Evolutionary conservation across 805 yeast species (phyloP).

Genomic region (Ogataea pini): DNA sequence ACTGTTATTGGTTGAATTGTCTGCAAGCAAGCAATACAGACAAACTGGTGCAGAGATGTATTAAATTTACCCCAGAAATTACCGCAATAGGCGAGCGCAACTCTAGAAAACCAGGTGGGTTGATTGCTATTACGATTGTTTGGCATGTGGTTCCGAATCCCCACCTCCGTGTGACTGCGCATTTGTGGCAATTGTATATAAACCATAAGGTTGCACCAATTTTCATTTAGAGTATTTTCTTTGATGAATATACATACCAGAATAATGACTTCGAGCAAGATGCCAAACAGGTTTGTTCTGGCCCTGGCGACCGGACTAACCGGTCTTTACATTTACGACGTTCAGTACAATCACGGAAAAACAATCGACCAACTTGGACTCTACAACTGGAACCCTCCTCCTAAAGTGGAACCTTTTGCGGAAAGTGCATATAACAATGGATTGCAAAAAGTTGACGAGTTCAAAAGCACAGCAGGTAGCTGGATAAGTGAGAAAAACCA

Average conservation of each 20-base stretch:
- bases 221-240: not conserved
- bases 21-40: not conserved
- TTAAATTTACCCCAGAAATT: not conserved
- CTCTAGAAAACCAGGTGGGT: not conserved
- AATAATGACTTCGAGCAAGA: slow-evolving; percentile 16
- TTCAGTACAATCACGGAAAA: slow-evolving; percentile 29
- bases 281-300: slow-evolving; percentile 23
- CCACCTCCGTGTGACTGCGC: not conserved
- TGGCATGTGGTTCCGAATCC: not conserved
- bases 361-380: slow-evolving; percentile 28
- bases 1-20: not conserved
- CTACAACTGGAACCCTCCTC: slow-evolving; percentile 32
- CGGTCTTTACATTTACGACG: slow-evolving; percentile 32
- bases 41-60: not conserved
- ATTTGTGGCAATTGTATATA: not conserved
- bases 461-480: slow-evolving; percentile 21
- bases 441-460: slow-evolving; percentile 23
- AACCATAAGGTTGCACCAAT: not conserved
- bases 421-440: slow-evolving; percentile 19
- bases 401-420: slow-evolving; percentile 18
- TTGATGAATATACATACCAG: not conserved
- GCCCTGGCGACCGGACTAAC: slow-evolving; percentile 31
- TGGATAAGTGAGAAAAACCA: slow-evolving; percentile 26
- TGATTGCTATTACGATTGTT: slow-evolving; percentile 1
- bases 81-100: slow-evolving; percentile 1